Percentiles rank a stretch among this genome's conserved stretches.
phyloP scores from a whole-genome alignment of 2,329 filamentous ascomycete genomes.

The Stachybotrys chartarum region DNA sequence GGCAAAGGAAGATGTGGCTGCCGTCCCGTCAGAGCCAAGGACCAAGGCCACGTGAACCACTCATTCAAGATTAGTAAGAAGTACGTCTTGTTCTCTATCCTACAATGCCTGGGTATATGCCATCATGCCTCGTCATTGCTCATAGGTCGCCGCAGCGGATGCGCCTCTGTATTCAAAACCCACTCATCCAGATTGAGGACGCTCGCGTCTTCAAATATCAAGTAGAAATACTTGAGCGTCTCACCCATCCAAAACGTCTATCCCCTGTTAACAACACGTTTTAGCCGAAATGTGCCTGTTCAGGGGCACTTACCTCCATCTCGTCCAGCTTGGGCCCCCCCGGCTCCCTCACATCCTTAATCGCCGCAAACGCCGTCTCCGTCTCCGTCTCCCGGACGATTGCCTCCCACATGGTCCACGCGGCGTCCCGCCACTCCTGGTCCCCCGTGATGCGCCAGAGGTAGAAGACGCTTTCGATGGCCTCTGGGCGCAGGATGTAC shows the following conservation, averaged over 20 bases:
- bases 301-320: conserved; percentile 43
- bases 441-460: conserved; percentile 44
- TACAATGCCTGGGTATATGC: too few relatives aligned
- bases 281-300: conserved; percentile 10
- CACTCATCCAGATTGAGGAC: conserved; percentile 60
- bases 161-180: conserved; percentile 51
- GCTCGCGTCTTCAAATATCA: conserved; percentile 61
- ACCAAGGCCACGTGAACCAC: too few relatives aligned
- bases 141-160: conserved; percentile 27
- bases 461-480: conserved; percentile 40
- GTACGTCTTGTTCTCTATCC: too few relatives aligned
- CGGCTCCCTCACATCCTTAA: conserved; percentile 31
- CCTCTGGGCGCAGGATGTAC: conserved; percentile 45
- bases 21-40: too few relatives aligned
- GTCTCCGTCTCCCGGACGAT: conserved; percentile 39
- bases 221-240: conserved; percentile 69
- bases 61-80: too few relatives aligned
- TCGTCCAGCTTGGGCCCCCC: conserved; percentile 41
- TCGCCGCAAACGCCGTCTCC: conserved; percentile 38
- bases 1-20: too few relatives aligned
- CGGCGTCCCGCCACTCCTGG: conserved; percentile 38
- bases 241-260: conserved; percentile 69
- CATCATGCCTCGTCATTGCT: too few relatives aligned
- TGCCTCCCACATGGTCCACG: conserved; percentile 45
- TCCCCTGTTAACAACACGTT: conserved; percentile 4